Evolutionary conservation across 1,139 yeast species (phyloP).

Genomic region (Saccharomycopsis hybrid): DNA sequence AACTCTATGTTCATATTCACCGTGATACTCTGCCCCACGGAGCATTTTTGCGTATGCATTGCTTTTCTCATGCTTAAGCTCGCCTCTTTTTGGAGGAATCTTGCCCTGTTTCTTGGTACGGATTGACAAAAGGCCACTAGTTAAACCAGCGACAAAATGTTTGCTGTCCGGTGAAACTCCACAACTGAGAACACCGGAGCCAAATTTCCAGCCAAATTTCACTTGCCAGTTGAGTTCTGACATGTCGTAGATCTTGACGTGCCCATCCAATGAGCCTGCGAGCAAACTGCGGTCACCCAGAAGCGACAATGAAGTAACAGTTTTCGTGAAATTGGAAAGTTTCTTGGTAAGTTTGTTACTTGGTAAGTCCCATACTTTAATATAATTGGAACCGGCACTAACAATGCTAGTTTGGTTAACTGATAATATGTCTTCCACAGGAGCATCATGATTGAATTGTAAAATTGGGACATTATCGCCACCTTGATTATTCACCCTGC

Average conservation of each 20-base stretch:
- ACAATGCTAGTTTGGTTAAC: conserved; percentile 74
- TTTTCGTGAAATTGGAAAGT: conserved; percentile 79
- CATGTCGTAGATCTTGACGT: conserved; percentile 88
- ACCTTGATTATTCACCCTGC: conserved; percentile 54
- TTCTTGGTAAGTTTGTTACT: conserved; percentile 61
- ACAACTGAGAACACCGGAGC: conserved; percentile 84
- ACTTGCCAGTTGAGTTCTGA: conserved; percentile 74
- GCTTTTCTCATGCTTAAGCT: conserved; percentile 27
- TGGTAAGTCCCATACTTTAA: conserved; percentile 89
- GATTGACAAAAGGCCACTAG: conserved; percentile 81
- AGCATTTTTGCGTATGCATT: conserved; percentile 65
- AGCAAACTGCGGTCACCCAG: conserved; percentile 55
- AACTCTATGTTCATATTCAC: conserved; percentile 77
- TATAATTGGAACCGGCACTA: conserved; percentile 80
- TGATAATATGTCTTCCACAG: conserved; percentile 84
- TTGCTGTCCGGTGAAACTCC: conserved; percentile 86
- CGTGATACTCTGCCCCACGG: conserved; percentile 86
- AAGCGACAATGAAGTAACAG: conserved; percentile 78
- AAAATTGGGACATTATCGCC: conserved; percentile 37
- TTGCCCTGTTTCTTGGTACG: conserved; percentile 75
- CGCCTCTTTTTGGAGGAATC: conserved; percentile 37
- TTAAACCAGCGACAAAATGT: conserved; percentile 91
- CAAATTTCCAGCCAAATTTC: conserved; percentile 95
- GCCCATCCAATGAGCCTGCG: conserved; percentile 96
- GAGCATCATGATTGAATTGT: conserved; percentile 54